Percentiles rank a stretch among this genome's conserved stretches.
Evolutionary conservation across 495 filamentous ascomycete genomes (phyloP).

Genomic region (Talaromyces nanjingensis): DNA sequence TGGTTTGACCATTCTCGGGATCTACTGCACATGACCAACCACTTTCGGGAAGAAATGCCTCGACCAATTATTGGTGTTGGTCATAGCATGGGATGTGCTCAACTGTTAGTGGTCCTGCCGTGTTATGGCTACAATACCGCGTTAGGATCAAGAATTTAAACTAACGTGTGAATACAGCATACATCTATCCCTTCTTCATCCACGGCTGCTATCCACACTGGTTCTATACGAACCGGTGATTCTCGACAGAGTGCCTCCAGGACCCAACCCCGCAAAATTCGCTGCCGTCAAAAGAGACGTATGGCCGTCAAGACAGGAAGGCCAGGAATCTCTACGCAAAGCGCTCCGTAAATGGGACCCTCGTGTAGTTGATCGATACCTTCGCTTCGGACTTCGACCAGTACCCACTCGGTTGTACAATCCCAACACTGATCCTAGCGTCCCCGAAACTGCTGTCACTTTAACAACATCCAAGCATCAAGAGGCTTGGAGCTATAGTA

Average conservation of each 20-base stretch:
- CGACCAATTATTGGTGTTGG: constrained; percentile 70
- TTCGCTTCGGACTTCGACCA: constrained; percentile 41
- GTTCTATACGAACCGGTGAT: constrained; percentile 65
- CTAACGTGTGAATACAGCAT: constrained; percentile 11
- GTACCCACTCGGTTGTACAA: constrained; percentile 38
- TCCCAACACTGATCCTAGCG: constrained; percentile 16
- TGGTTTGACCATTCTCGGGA: constrained; percentile 76
- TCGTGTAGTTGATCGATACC: constrained; percentile 45
- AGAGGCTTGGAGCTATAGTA: constrained; percentile 37
- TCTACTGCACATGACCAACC: constrained; percentile 67
- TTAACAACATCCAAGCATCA: constrained; percentile 59
- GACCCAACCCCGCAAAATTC: constrained; percentile 19
- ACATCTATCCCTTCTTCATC: constrained; percentile 57
- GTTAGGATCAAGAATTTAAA: neutral
- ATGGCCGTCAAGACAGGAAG: constrained; percentile 40
- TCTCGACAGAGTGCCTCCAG: constrained; percentile 24
- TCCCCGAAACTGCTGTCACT: constrained; percentile 30
- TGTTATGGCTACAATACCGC: neutral
- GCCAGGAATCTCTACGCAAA: neutral
- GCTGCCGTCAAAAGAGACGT: constrained; percentile 46
- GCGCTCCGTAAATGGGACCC: constrained; percentile 44
- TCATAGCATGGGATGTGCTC: constrained; percentile 69
- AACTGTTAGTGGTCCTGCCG: constrained; percentile 29
- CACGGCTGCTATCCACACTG: constrained; percentile 59
- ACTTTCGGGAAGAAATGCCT: constrained; percentile 62